A percentile compares a stretch with the other conserved stretches of the same genome.
phyloP scores from a whole-genome alignment of 306 rosid species.

The Betula pendula region DNA sequence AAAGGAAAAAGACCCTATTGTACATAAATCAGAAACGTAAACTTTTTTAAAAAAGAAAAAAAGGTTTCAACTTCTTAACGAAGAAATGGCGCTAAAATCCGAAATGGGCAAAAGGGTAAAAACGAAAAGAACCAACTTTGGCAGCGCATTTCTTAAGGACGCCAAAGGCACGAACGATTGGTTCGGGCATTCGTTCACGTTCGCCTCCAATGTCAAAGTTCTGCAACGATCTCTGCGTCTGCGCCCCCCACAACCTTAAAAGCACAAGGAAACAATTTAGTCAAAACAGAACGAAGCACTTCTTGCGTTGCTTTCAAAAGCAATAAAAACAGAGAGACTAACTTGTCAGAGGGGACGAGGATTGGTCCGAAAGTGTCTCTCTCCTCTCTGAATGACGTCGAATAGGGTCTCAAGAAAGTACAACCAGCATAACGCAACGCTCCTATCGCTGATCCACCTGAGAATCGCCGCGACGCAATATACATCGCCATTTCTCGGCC shows the following conservation, averaged over 20 bases:
- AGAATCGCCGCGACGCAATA: slow-evolving; percentile 57
- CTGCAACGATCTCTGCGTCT: slow-evolving; percentile 90
- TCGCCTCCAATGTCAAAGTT: slow-evolving; percentile 96
- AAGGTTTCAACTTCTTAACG: background rate
- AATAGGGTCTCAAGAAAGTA: slow-evolving; percentile 49
- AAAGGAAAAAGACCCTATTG: background rate
- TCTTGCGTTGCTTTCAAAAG: background rate
- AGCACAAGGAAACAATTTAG: background rate
- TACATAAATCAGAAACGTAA: background rate
- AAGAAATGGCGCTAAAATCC: background rate
- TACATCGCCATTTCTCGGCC: slow-evolving; percentile 49
- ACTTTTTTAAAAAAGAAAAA: background rate
- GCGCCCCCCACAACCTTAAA: slow-evolving; percentile 92
- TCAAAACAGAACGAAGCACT: background rate
- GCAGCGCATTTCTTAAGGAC: slow-evolving; percentile 90
- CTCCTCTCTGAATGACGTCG: slow-evolving; percentile 83
- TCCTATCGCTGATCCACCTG: slow-evolving; percentile 37
- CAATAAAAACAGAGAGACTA: slow-evolving; percentile 22
- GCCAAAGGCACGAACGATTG: slow-evolving; percentile 91
- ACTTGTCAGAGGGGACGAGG: slow-evolving; percentile 92
- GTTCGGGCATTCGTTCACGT: slow-evolving; percentile 98
- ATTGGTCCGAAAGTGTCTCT: slow-evolving; percentile 93
- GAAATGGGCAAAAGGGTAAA: background rate
- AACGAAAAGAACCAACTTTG: slow-evolving; percentile 42
- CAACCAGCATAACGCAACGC: slow-evolving; percentile 39